A percentile compares a stretch with the other conserved stretches of the same genome.
phyloP scores from a whole-genome alignment of 2,329 filamentous ascomycete genomes.

The Alternaria dauci region DNA sequence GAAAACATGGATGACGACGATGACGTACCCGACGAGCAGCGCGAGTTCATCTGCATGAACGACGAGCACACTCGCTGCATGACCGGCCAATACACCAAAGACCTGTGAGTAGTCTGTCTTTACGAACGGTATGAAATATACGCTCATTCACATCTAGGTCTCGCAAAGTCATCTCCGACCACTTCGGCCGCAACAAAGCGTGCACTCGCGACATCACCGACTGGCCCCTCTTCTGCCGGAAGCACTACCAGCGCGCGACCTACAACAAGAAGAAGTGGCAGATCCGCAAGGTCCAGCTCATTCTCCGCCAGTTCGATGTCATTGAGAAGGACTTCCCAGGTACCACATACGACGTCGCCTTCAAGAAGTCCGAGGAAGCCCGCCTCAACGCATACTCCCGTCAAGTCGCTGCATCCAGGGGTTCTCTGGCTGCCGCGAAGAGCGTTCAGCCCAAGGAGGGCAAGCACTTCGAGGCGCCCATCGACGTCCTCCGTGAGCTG shows the following conservation, averaged over 20 bases:
- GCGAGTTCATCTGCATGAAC: constrained; percentile 46
- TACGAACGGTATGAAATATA: not conserved
- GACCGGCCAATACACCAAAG: constrained; percentile 46
- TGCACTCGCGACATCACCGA: constrained; percentile 41
- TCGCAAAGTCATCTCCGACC: constrained; percentile 52
- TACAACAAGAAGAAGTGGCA: constrained; percentile 50
- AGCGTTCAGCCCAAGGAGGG: constrained; percentile 19
- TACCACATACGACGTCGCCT: constrained; percentile 40
- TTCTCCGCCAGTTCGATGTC: constrained; percentile 43
- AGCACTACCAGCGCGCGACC: constrained; percentile 53
- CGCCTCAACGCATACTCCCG: constrained; percentile 43
- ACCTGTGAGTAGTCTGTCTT: constrained; percentile 8
- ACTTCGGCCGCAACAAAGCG: constrained; percentile 52
- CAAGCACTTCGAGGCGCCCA: constrained; percentile 46
- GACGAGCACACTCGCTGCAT: constrained; percentile 41
- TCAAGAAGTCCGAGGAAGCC: constrained; percentile 49
- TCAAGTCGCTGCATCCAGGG: constrained; percentile 25
- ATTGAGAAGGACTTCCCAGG: constrained; percentile 44
- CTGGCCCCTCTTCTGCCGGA: constrained; percentile 51
- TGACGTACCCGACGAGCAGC: constrained; percentile 19
- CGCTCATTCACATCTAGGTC: constrained; percentile 12
- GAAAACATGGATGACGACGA: constrained; percentile 6
- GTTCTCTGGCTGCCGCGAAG: constrained; percentile 17
- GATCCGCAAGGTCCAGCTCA: constrained; percentile 43
- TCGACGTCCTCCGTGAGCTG: constrained; percentile 45